phyloP scores from a whole-genome alignment of 2,329 filamentous ascomycete genomes.

The Dendrostoma leiphaemia region DNA sequence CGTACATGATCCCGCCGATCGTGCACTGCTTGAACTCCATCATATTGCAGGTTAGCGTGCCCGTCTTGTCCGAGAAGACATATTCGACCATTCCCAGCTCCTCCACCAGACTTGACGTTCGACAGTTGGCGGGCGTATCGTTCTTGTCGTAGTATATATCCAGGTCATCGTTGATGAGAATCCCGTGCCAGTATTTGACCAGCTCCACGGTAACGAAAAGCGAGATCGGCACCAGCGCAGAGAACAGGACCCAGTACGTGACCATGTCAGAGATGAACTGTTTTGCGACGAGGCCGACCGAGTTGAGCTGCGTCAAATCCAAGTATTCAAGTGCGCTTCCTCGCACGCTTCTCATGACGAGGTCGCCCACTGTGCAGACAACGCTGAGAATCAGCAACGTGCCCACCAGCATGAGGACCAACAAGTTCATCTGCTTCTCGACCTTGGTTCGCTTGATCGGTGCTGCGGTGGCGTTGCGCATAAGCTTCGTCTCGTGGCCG shows the following conservation, averaged over 20 bases:
- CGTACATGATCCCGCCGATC: slow-evolving; percentile 91
- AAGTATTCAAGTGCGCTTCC: slow-evolving; percentile 70
- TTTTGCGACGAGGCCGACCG: slow-evolving; percentile 53
- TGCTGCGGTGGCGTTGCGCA: slow-evolving; percentile 95
- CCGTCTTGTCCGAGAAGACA: slow-evolving; percentile 97
- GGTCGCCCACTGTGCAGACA: slow-evolving; percentile 86
- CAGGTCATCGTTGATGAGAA: slow-evolving; percentile 93
- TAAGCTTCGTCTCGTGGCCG: slow-evolving; percentile 96
- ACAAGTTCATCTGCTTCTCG: slow-evolving; percentile 87
- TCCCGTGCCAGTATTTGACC: slow-evolving; percentile 98
- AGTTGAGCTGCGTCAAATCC: slow-evolving; percentile 59
- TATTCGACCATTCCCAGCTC: slow-evolving; percentile 98
- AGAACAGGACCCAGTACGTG: slow-evolving; percentile 98
- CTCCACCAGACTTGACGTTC: slow-evolving; percentile 94
- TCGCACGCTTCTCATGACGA: slow-evolving; percentile 70
- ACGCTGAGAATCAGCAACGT: slow-evolving; percentile 84
- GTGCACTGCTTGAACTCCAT: slow-evolving; percentile 98
- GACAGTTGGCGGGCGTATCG: slow-evolving; percentile 91
- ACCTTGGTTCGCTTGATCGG: slow-evolving; percentile 98
- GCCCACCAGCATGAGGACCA: slow-evolving; percentile 85
- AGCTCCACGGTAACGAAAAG: slow-evolving; percentile 97
- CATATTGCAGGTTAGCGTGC: slow-evolving; percentile 94
- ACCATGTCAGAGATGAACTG: slow-evolving; percentile 94
- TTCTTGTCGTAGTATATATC: slow-evolving; percentile 98
- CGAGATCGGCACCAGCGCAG: slow-evolving; percentile 92